These are phyloP conservation scores for Astraeus odoratus DNA, from an alignment of 768 basidiomycete genomes.

Conservation along the genomic window DNA sequence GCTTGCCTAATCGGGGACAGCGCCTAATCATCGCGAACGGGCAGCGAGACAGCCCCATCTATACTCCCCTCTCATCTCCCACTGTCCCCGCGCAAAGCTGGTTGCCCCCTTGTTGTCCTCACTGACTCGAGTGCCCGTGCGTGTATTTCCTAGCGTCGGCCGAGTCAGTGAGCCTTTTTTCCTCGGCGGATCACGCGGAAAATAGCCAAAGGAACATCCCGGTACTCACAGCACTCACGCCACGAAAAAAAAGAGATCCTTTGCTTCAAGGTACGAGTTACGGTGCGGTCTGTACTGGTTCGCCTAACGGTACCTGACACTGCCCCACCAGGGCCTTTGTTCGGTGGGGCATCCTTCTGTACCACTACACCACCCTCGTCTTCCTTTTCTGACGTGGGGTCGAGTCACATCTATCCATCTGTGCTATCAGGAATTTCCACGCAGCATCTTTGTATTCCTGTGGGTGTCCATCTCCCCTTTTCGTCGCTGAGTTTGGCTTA, in stretches of 20 bases:
- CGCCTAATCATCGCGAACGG: neutral
- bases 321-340: slow-evolving; percentile 2
- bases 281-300: neutral
- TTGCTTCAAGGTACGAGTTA: neutral
- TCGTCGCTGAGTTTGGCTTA: slow-evolving; percentile 4
- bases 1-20: slow-evolving; percentile 4
- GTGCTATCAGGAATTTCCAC: slow-evolving; percentile 5
- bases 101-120: neutral
- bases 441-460: slow-evolving; percentile 4
- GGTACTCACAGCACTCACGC: neutral
- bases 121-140: slow-evolving; percentile 14
- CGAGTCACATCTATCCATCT: slow-evolving; percentile 14
- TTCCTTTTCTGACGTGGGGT: slow-evolving; percentile 3
- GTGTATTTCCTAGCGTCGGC: slow-evolving; percentile 5
- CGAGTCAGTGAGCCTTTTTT: neutral
- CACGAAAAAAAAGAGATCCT: neutral
- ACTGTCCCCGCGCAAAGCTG: slow-evolving; percentile 5
- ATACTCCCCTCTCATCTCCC: slow-evolving; percentile 14
- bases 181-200: neutral
- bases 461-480: slow-evolving; percentile 9
- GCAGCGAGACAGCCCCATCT: slow-evolving; percentile 4
- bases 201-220: neutral
- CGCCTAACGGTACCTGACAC: slow-evolving; percentile 7
- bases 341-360: slow-evolving; percentile 4
- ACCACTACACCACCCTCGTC: slow-evolving; percentile 1